phyloP scores from a whole-genome alignment of 2,329 filamentous ascomycete species.

The Dactylellina cionopaga region DNA sequence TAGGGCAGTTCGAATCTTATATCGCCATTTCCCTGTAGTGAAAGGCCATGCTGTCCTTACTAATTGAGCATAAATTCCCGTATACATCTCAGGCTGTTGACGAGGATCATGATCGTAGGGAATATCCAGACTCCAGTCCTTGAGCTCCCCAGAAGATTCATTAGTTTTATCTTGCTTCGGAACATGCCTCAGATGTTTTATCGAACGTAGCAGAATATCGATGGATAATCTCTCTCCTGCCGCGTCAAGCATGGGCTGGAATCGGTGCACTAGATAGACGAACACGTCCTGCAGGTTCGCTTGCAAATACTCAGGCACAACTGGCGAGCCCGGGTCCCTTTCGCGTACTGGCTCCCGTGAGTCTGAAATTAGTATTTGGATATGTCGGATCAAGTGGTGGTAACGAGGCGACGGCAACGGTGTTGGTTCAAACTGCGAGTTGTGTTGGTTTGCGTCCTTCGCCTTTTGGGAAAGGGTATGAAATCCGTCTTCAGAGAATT shows the following conservation, averaged over 20 bases:
- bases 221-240: neutral
- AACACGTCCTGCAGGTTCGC: neutral
- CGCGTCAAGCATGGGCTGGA: neutral
- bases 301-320: no score
- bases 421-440: neutral
- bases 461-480: neutral
- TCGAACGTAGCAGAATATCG: neutral
- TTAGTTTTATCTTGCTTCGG: neutral
- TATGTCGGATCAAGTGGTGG: neutral
- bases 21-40: neutral
- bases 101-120: neutral
- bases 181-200: neutral
- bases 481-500: no score
- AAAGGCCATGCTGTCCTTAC: conserved; percentile 5
- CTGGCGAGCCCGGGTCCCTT: no score
- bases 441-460: neutral
- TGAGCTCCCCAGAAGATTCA: neutral
- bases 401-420: neutral
- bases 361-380: neutral
- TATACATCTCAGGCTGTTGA: no score
- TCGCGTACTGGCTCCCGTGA: no score
- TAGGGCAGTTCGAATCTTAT: neutral
- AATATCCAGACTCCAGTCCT: neutral
- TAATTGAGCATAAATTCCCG: conserved; percentile 1
- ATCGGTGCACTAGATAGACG: neutral